Evolutionary conservation across 2,329 filamentous ascomycete genomes (phyloP).

Genomic region (Fusarium sulawesiense): DNA sequence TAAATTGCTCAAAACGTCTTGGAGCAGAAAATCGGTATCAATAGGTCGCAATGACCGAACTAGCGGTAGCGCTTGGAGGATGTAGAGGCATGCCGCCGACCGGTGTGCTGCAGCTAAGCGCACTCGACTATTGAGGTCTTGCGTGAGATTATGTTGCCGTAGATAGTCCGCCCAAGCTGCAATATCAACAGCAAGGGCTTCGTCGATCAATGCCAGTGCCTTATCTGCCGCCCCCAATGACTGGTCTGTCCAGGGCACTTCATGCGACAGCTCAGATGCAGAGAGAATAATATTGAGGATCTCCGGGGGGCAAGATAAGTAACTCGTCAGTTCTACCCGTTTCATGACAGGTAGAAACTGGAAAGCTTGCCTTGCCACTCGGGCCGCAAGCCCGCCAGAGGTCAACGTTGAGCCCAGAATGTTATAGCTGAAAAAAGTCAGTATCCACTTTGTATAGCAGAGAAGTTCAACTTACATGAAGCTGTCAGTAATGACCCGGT

Average conservation of each 20-base stretch:
- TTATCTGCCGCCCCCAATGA: conserved; percentile 51
- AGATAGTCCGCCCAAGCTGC: conserved; percentile 56
- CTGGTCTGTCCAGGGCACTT: conserved; percentile 49
- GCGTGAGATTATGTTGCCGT: conserved; percentile 49
- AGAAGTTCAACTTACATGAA: conserved; percentile 56
- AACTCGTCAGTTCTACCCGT: conserved; percentile 56
- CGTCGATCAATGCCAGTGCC: conserved; percentile 54
- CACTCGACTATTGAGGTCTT: conserved; percentile 56
- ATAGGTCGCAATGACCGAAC: conserved; percentile 52
- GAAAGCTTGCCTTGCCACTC: conserved; percentile 54
- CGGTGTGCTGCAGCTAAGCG: conserved; percentile 60
- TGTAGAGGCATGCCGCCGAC: conserved; percentile 60
- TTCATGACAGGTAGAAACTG: conserved; percentile 55
- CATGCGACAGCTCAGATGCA: conserved; percentile 58
- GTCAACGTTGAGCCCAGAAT: conserved; percentile 55
- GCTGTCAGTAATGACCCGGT: conserved; percentile 62
- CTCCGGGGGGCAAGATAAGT: conserved; percentile 56
- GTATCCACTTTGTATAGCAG: conserved; percentile 4
- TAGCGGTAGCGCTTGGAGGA: conserved; percentile 57
- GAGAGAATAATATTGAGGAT: conserved; percentile 60
- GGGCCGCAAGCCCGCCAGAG: conserved; percentile 52
- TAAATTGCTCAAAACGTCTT: conserved; percentile 63
- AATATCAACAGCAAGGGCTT: conserved; percentile 57
- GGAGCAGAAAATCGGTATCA: conserved; percentile 58
- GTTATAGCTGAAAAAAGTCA: conserved; percentile 53